phyloP scores from a whole-genome alignment of 2,329 filamentous ascomycete genomes.

The Pseudocercospora eumusae region DNA sequence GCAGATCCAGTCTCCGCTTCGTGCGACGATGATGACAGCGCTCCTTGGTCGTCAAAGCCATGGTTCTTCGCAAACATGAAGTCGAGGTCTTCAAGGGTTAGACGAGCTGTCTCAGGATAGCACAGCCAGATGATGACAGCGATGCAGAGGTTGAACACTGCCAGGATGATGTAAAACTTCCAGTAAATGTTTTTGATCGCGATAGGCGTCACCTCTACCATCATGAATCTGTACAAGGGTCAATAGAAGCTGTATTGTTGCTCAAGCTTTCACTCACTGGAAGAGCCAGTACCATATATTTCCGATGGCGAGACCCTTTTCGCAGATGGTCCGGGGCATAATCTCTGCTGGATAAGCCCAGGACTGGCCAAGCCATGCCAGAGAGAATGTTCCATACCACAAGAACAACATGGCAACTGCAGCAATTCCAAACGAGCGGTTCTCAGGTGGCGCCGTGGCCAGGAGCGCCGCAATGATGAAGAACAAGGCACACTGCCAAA shows the following conservation, averaged over 20 bases:
- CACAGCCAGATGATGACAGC: conserved; percentile 34
- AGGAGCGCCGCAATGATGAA: conserved; percentile 15
- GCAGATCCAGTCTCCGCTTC: conserved; percentile 10
- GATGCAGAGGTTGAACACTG: conserved; percentile 17
- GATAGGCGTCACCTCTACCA: conserved; percentile 32
- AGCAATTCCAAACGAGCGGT: conserved; percentile 10
- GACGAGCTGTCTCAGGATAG: conserved; percentile 48
- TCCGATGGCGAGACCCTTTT: conserved; percentile 15
- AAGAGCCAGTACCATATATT: conserved; percentile 23
- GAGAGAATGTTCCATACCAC: conserved; percentile 15
- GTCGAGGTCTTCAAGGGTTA: conserved; percentile 49
- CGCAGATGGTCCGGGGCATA: conserved; percentile 15
- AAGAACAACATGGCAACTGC: conserved; percentile 19
- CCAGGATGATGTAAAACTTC: conserved; percentile 18
- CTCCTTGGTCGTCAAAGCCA: neutral
- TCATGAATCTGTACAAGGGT: conserved; percentile 13
- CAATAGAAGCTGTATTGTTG: neutral
- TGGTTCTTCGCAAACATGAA: conserved; percentile 36
- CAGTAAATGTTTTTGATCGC: conserved; percentile 48
- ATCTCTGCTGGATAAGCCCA: conserved; percentile 23
- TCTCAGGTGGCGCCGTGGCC: conserved; percentile 5
- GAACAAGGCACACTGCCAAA: conserved; percentile 13
- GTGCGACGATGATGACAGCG: neutral
- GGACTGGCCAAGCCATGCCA: conserved; percentile 18
- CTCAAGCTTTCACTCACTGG: neutral